These are phyloP conservation scores for Bodo saltans DNA, from an alignment of 78 protist species.

Conservation along the genomic window DNA sequence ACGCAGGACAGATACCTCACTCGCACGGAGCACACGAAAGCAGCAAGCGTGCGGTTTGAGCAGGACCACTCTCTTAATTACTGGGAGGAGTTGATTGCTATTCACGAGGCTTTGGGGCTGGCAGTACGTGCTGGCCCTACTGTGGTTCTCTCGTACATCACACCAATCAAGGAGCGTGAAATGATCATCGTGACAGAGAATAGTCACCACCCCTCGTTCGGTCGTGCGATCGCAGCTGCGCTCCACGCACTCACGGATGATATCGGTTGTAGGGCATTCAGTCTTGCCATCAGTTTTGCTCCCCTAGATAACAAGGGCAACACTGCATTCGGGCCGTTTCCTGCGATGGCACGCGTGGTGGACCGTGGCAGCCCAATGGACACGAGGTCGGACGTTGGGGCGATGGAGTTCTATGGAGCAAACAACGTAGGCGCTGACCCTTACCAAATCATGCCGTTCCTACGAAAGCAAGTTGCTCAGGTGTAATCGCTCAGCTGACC, in stretches of 20 bases:
- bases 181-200: neutral
- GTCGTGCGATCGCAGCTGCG: neutral
- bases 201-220: neutral
- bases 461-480: no score
- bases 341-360: conserved; percentile 18
- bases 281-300: neutral
- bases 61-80: neutral
- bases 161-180: conserved; percentile 31
- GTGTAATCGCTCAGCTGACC: no score
- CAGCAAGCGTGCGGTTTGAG: neutral
- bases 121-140: neutral
- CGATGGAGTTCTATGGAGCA: conserved; percentile 25
- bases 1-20: neutral
- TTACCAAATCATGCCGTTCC: neutral
- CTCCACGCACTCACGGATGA: neutral
- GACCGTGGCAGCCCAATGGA: conserved; percentile 16
- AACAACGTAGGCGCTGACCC: conserved; percentile 16
- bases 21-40: neutral
- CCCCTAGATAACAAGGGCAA: neutral
- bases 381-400: conserved; percentile 19
- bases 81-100: neutral
- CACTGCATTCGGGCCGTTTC: neutral
- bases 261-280: conserved; percentile 2
- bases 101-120: conserved; percentile 7
- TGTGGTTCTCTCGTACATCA: neutral